phyloP scores from a whole-genome alignment of 164 flowering plant species.

The Piper betle region DNA sequence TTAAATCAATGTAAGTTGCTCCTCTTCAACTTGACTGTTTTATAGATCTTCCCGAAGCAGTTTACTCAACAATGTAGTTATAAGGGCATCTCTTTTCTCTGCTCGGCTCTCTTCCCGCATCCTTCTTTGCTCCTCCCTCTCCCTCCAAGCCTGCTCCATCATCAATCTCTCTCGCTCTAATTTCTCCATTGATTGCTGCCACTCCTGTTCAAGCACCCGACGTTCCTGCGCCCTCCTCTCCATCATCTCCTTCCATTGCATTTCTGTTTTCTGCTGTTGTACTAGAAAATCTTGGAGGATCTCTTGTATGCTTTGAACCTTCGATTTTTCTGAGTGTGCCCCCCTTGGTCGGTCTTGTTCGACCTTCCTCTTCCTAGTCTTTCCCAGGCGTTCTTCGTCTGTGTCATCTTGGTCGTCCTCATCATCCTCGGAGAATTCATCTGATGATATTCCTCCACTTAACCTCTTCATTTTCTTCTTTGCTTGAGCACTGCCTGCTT shows the following conservation, averaged over 20 bases:
- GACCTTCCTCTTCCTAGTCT: conserved; percentile 16
- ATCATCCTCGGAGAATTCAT: conserved; percentile 37
- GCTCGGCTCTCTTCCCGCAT: conserved; percentile 51
- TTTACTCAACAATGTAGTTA: conserved; percentile 47
- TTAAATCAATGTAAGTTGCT: background rate
- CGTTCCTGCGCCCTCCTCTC: conserved; percentile 46
- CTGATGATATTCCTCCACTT: conserved; percentile 23
- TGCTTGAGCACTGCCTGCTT: conserved; percentile 21
- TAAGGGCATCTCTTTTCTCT: conserved; percentile 53
- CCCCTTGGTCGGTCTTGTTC: conserved; percentile 12
- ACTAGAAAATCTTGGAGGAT: conserved; percentile 40
- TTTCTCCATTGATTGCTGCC: conserved; percentile 56
- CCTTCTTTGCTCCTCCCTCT: conserved; percentile 64
- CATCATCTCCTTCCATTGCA: conserved; percentile 56
- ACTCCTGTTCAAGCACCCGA: conserved; percentile 44
- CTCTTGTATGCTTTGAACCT: conserved; percentile 19
- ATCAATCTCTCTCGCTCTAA: conserved; percentile 59
- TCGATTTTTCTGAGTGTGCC: conserved; percentile 7
- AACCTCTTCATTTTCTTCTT: conserved; percentile 28
- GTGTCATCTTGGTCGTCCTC: conserved; percentile 29
- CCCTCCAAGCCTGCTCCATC: conserved; percentile 51
- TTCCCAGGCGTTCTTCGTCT: conserved; percentile 21
- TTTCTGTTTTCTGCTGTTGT: conserved; percentile 51
- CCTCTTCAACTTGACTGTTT: background rate
- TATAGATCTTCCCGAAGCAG: conserved; percentile 28